Base-by-base conservation (phyloP, 495 filamentous ascomycete species). In the Aspergillus egyptiacus region DNA sequence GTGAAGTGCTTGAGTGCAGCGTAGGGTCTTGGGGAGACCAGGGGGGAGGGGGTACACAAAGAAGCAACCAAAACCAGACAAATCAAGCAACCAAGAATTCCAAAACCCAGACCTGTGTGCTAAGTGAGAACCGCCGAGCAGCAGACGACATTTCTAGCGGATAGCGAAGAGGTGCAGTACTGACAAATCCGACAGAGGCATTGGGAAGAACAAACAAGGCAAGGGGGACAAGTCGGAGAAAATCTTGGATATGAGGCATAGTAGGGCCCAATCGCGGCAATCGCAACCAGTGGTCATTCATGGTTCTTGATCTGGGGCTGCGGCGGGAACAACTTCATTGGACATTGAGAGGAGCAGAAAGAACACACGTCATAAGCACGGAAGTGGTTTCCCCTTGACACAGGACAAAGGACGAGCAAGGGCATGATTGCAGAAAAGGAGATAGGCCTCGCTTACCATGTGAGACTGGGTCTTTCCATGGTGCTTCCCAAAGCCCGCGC, bases 391-490 rank as follows among this genome's bases (percentile, higher is more conserved):
- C 41, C 41, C 30, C 32, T 11, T 19, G 41, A n/a, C 41, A 44
- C 8, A 7, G 18, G 23, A 43, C 15, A 31, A 28, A 33, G 18
- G n/a, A 8, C 30, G 13, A 40, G 2, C 14, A 5, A n/a, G 20
- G n/a, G 25, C 31, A 35, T 40, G 6, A 15, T n/a, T n/a, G n/a
- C n/a, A n/a, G n/a, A n/a, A n/a, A n/a, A n/a, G n/a, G n/a, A n/a
- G n/a, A n/a, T n/a, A n/a, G n/a, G n/a, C n/a, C n/a, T n/a, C n/a
- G 88, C 90, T 83, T 71, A 95, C 91, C 86, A 96, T 87, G 69
- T 95, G 90, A 28, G 89, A 94, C 63, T 91, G 87, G 45, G 89
- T 84, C 80, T 96, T 96, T 58, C 89, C 90, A 69, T 96, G 91
- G 63, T 95, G 90, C 71, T 87, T 87, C 50, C 70, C 67, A 57